phyloP scores from a whole-genome alignment of 129 eudicot genomes.

The Pittosporum tobira region DNA sequence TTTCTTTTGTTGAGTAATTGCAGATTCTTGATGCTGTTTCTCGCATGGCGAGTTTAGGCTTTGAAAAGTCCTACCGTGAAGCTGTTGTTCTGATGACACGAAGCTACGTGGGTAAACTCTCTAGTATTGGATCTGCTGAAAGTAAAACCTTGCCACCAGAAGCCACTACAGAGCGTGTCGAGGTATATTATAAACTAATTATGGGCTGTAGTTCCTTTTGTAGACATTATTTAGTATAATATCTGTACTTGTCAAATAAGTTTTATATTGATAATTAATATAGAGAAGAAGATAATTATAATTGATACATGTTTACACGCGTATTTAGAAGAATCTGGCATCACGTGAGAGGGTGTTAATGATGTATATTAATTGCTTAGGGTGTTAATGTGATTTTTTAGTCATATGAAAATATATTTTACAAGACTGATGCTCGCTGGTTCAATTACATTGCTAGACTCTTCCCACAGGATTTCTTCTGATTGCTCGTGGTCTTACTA shows the following conservation, averaged over 20 bases:
- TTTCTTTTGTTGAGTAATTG: slow-evolving; percentile 46
- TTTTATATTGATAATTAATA: too few species aligned
- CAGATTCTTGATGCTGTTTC: slow-evolving; percentile 99
- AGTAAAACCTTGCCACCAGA: slow-evolving; percentile 88
- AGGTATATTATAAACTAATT: slow-evolving; percentile 32
- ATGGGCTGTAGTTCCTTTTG: neutral
- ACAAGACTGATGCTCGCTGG: slow-evolving; percentile 56
- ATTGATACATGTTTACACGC: too few species aligned
- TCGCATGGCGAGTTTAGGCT: slow-evolving; percentile 98
- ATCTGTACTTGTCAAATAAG: too few species aligned
- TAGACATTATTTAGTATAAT: neutral
- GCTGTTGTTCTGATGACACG: slow-evolving; percentile 87
- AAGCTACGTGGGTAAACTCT: slow-evolving; percentile 81
- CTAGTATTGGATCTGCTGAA: slow-evolving; percentile 87
- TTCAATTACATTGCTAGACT: slow-evolving; percentile 85
- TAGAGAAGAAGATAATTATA: too few species aligned
- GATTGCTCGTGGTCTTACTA: slow-evolving; percentile 70
- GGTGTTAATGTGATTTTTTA: neutral
- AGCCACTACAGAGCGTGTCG: slow-evolving; percentile 96
- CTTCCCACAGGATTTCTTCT: slow-evolving; percentile 93
- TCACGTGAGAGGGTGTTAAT: too few species aligned
- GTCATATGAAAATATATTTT: neutral
- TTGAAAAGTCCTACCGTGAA: slow-evolving; percentile 97
- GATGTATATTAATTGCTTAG: too few species aligned
- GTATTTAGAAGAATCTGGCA: neutral